Percentiles rank a stretch among this genome's conserved stretches.
phyloP scores from a whole-genome alignment of 148 eudicot species.

The Vaccinium darrowii region DNA sequence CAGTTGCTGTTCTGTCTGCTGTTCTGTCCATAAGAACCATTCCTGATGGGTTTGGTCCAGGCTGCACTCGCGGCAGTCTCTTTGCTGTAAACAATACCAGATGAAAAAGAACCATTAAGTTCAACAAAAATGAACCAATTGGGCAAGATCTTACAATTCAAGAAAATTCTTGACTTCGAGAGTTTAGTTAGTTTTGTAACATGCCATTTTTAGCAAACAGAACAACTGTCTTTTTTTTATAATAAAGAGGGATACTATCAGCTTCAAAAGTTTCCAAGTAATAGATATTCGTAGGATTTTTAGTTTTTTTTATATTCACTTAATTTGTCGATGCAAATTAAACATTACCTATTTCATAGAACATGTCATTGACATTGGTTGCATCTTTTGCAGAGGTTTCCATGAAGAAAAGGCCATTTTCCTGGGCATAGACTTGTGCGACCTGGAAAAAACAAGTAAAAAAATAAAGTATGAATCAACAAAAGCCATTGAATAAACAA shows the following conservation, averaged over 20 bases:
- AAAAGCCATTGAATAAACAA: background rate
- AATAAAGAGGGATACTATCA: background rate
- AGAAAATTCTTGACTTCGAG: background rate
- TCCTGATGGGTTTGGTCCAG: constrained; percentile 37
- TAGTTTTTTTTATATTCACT: background rate
- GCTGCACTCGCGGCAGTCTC: constrained; percentile 43
- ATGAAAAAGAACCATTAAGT: background rate
- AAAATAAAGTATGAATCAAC: background rate
- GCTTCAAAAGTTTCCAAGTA: background rate
- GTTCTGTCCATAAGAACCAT: constrained; percentile 45
- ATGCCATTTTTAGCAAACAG: background rate
- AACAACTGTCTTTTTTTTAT: background rate
- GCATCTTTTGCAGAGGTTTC: constrained; percentile 52
- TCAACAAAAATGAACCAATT: background rate
- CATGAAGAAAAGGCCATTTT: constrained; percentile 52
- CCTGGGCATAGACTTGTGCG: constrained; percentile 38
- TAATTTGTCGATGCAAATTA: background rate
- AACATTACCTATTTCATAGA: constrained; percentile 41
- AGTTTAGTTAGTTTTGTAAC: background rate
- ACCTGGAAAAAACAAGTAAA: constrained; percentile 25
- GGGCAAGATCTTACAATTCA: background rate
- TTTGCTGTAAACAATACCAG: constrained; percentile 31
- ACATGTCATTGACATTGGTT: constrained; percentile 41
- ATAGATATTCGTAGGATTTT: background rate
- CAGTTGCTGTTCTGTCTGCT: constrained; percentile 19